These are phyloP conservation scores for Fusarium sp. DNA, from an alignment of 2,329 filamentous ascomycete species.

Conservation along the genomic window DNA sequence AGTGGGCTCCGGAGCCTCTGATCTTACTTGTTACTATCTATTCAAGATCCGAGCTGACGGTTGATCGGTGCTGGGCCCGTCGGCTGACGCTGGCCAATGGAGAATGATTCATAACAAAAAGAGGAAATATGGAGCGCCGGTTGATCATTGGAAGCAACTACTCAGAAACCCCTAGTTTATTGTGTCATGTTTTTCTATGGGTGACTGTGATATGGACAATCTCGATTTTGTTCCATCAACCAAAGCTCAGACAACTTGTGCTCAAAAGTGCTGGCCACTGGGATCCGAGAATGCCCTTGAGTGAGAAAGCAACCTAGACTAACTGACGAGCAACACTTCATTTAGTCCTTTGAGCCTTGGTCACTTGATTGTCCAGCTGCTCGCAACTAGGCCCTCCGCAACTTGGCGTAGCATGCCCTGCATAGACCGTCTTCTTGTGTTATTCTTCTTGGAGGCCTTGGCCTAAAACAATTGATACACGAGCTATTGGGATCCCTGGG, in stretches of 20 bases:
- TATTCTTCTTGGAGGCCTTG: neutral
- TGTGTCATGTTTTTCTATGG: too few relatives aligned
- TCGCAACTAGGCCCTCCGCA: neutral
- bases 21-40: neutral
- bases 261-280: neutral
- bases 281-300: neutral
- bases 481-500: neutral
- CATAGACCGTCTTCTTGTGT: neutral
- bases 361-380: neutral
- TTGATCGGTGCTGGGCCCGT: neutral
- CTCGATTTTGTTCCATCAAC: neutral
- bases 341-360: neutral
- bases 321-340: neutral
- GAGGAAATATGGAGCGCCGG: neutral
- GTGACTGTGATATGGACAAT: neutral
- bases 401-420: neutral
- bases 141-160: neutral
- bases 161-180: too few relatives aligned
- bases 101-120: neutral
- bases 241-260: neutral
- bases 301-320: neutral
- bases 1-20: neutral
- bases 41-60: neutral
- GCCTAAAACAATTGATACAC: neutral
- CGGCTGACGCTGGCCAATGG: neutral